These are phyloP conservation scores for Apiotrichum gracile DNA, from an alignment of 1,284 basidiomycete species.

Conservation along the genomic window DNA sequence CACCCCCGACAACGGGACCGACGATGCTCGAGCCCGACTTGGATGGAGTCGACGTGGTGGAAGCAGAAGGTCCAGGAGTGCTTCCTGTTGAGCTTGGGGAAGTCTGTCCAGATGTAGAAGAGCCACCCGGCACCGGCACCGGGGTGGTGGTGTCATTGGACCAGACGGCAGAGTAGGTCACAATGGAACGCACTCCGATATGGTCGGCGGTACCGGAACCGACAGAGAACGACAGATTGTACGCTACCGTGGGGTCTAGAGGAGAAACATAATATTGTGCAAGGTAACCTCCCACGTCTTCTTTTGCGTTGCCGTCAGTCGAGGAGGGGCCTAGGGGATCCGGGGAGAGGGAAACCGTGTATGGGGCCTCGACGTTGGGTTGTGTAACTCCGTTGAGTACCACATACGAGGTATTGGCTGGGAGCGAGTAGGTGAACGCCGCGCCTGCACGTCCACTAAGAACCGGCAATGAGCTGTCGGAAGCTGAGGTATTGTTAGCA, in stretches of 20 bases:
- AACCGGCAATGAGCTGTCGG: not conserved
- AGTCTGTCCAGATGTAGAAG: too few species aligned
- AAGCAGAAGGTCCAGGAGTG: not conserved
- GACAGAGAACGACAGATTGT: not conserved
- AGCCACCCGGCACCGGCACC: not conserved
- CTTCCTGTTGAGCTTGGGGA: not conserved
- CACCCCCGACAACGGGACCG: not conserved
- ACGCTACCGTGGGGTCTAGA: not conserved
- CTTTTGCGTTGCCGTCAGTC: not conserved
- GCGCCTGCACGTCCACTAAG: not conserved
- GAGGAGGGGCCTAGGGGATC: not conserved
- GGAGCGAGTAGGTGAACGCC: not conserved
- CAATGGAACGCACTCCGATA: not conserved
- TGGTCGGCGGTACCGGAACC: not conserved
- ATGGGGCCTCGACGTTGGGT: not conserved
- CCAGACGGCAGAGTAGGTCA: not conserved
- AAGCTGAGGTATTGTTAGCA: not conserved
- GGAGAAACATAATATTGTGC: not conserved
- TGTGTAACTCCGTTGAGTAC: conserved; percentile 7
- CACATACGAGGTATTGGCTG: conserved; percentile 8
- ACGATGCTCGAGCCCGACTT: not conserved
- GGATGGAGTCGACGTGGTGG: not conserved
- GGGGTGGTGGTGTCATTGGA: not conserved
- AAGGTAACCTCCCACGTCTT: not conserved
- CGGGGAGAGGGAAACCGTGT: not conserved